Base-by-base conservation (phyloP, 345 rosid species). In the Noccaea caerulescens region DNA sequence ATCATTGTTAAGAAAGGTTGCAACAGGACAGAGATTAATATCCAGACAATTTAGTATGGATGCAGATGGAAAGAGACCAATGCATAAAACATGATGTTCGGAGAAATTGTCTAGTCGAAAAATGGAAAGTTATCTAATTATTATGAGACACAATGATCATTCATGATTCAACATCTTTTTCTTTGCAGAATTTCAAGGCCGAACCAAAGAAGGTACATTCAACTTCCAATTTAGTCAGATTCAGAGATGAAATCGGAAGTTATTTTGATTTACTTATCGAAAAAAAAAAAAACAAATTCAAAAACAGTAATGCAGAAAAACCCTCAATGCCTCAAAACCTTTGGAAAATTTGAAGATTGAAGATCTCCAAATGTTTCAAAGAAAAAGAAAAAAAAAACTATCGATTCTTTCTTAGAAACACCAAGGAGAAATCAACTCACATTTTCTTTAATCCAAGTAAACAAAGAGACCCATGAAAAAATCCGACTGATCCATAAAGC, bases 241-340 rank as follows among this genome's bases (percentile, higher is more conserved):
- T 59, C 36, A 55, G 53, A n/a, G 34, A 7, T 58, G 8, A 63
- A 45, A 33, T 36, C 12, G 41, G 9, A 39, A 25, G 34, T 14
- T 30, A 8, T 51, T 39, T 25, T 12, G 16, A 10, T 45, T 27
- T 54, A 14, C 60, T 53, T 49, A 6, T 0, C 20, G 37, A 16
- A 16, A 18, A 39, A 8, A 36, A 52, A 43, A 25, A 2, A 3
- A 2, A n/a, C n/a, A n/a, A n/a, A n/a, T n/a, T n/a, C n/a, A n/a
- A n/a, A 41, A 73, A 66, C 55, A 2, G 45, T 13, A 50, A 59
- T 10, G 60, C 42, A 74, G 72, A 68, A 50, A 73, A 58, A 49
- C 37, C 68, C 68, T 66, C 56, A 62, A 23, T 2, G 4, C 49
- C 14, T 27, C 25, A 39, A 36, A 2, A 2, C 11, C 58, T 46